These are phyloP conservation scores for Chlorophyllum brunneum DNA, from an alignment of 768 basidiomycete genomes.

Conservation along the genomic window DNA sequence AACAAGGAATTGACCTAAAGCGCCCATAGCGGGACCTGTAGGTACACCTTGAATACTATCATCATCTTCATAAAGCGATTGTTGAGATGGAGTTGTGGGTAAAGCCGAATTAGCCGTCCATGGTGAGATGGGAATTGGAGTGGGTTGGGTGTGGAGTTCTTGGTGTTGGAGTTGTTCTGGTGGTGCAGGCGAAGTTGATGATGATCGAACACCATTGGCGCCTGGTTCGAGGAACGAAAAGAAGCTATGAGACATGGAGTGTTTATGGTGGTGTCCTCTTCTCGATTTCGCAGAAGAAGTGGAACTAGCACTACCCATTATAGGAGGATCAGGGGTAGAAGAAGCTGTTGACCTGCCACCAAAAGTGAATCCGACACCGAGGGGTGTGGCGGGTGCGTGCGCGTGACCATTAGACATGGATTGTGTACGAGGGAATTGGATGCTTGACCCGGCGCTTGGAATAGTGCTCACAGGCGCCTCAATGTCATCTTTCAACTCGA, in stretches of 20 bases:
- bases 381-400: slow-evolving; percentile 35
- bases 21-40: slow-evolving; percentile 22
- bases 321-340: slow-evolving; percentile 24
- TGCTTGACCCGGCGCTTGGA: slow-evolving; percentile 38
- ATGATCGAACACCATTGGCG: slow-evolving; percentile 17
- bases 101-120: slow-evolving; percentile 53
- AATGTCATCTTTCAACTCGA: slow-evolving; percentile 38
- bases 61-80: not conserved
- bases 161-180: slow-evolving; percentile 44
- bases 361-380: slow-evolving; percentile 59
- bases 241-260: slow-evolving; percentile 91
- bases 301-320: slow-evolving; percentile 15
- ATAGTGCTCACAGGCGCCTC: slow-evolving; percentile 45
- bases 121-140: slow-evolving; percentile 59
- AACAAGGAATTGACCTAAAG: slow-evolving; percentile 51
- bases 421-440: slow-evolving; percentile 37
- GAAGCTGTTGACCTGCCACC: slow-evolving; percentile 48
- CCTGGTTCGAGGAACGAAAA: slow-evolving; percentile 91
- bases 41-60: slow-evolving; percentile 16
- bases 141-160: slow-evolving; percentile 54
- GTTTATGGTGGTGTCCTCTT: slow-evolving; percentile 87
- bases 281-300: slow-evolving; percentile 33
- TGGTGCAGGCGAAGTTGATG: not conserved
- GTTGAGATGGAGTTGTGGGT: slow-evolving; percentile 32
- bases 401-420: slow-evolving; percentile 17